A percentile compares a stretch with the other conserved stretches of the same genome.
Evolutionary conservation across 2,329 filamentous ascomycete species (phyloP).

Genomic region (Metarhizium rileyi): DNA sequence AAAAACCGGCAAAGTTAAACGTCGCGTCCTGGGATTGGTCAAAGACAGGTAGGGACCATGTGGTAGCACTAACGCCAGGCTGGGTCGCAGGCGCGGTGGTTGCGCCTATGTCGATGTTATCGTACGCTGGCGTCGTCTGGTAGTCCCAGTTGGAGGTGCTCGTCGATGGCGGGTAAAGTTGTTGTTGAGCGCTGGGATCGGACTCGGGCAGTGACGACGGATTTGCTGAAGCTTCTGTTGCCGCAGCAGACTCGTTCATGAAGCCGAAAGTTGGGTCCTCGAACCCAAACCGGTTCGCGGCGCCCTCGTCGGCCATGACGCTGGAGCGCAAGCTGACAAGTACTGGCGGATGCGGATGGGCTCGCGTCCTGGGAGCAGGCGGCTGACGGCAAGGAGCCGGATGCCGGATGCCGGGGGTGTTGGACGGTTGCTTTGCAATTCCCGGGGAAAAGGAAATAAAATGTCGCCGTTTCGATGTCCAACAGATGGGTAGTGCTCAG

Average conservation of each 20-base stretch:
- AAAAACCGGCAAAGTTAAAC: constrained; percentile 22
- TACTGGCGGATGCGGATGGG: constrained; percentile 2
- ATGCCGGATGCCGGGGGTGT: constrained; percentile 1
- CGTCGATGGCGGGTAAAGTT: constrained; percentile 16
- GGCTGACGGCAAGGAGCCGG: constrained; percentile 2
- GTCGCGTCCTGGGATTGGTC: constrained; percentile 24
- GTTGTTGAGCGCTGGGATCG: constrained; percentile 23
- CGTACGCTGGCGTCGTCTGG: constrained; percentile 37
- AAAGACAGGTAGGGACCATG: constrained; percentile 26
- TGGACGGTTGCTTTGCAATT: constrained; percentile 1
- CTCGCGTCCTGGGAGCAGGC: background rate
- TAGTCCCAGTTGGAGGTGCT: constrained; percentile 34
- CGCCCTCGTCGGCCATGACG: constrained; percentile 31
- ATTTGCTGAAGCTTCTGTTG: constrained; percentile 21
- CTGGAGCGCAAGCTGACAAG: constrained; percentile 8
- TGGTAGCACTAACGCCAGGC: constrained; percentile 22
- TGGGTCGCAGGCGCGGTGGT: constrained; percentile 24
- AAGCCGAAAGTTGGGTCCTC: constrained; percentile 31
- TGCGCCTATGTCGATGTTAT: constrained; percentile 30
- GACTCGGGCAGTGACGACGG: constrained; percentile 18
- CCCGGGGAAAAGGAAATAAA: background rate
- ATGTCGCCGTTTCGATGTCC: background rate
- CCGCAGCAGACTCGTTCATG: constrained; percentile 22
- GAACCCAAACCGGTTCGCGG: constrained; percentile 31
- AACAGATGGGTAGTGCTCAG: background rate